Conservation (phyloP, 169 alveolate genomes). For the Cryptosporidium ryanae region DNA sequence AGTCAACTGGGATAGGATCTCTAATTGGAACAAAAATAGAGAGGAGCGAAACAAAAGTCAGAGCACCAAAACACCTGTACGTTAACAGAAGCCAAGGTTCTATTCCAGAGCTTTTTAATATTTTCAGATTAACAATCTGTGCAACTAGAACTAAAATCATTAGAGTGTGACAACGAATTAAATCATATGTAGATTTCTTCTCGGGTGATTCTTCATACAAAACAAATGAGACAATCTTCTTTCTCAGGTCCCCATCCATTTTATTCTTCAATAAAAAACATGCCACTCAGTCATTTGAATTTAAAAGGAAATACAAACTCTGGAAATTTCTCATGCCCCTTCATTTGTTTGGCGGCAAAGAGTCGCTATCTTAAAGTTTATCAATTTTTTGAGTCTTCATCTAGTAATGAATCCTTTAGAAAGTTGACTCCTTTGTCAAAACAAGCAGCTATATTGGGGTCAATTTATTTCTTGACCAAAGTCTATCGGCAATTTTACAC, state of each 20-base stretch:
- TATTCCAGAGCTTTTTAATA: constrained; percentile 14
- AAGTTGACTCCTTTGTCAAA: too few species aligned
- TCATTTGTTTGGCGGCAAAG: too few species aligned
- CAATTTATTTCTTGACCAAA: too few species aligned
- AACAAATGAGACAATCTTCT: background rate
- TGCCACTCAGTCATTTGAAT: background rate
- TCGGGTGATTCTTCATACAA: background rate
- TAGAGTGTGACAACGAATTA: constrained; percentile 6
- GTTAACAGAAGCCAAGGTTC: constrained; percentile 73
- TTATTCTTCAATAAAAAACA: background rate
- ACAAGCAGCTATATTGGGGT: too few species aligned
- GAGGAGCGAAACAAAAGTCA: constrained; percentile 28
- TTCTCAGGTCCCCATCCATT: background rate
- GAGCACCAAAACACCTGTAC: constrained; percentile 39
- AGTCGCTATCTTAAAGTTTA: too few species aligned
- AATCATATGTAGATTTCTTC: background rate
- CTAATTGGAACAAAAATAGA: constrained; percentile 34
- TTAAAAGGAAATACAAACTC: too few species aligned
- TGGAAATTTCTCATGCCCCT: too few species aligned
- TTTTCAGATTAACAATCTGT: constrained; percentile 9
- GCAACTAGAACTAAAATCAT: constrained; percentile 5
- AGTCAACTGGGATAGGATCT: constrained; percentile 60
- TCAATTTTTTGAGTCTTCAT: too few species aligned
- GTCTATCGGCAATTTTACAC: background rate
- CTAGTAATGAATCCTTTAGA: too few species aligned